phyloP scores from a whole-genome alignment of 78 protist species.

The Creolimax fragrantissima region DNA sequence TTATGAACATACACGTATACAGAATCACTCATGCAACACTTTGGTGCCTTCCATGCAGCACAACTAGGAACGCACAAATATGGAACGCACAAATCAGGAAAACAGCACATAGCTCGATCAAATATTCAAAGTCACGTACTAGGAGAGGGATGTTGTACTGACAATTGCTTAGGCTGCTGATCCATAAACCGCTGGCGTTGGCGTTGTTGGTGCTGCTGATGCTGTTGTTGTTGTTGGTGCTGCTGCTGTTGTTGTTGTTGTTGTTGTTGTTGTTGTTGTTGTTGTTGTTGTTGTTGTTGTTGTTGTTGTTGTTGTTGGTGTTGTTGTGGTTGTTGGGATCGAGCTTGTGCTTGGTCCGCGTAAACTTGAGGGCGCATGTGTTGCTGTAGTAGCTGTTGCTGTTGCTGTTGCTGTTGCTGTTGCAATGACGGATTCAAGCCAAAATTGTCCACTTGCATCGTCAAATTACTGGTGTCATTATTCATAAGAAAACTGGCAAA shows the following conservation, averaged over 20 bases:
- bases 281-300: neutral
- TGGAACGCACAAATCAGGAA: too few species aligned
- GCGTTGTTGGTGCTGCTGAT: neutral
- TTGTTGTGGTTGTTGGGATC: neutral
- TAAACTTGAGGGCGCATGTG: too few species aligned
- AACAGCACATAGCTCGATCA: too few species aligned
- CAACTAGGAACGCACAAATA: too few species aligned
- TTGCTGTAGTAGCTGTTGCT: neutral
- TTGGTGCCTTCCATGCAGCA: too few species aligned
- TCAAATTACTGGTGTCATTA: neutral
- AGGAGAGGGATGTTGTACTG: too few species aligned
- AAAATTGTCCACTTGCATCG: neutral
- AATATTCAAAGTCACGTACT: too few species aligned
- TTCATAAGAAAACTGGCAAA: neutral
- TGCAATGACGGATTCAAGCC: neutral
- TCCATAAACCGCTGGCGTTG: too few species aligned
- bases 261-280: neutral
- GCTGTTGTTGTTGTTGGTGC: neutral
- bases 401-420: neutral
- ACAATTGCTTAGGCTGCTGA: too few species aligned
- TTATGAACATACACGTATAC: too few species aligned
- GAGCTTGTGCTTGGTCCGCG: neutral
- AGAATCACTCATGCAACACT: too few species aligned
- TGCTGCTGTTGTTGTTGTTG: neutral
- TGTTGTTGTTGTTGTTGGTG: neutral